Evolutionary conservation across 2,329 filamentous ascomycete genomes (phyloP).

Genomic region (Lachnellula hyalina): DNA sequence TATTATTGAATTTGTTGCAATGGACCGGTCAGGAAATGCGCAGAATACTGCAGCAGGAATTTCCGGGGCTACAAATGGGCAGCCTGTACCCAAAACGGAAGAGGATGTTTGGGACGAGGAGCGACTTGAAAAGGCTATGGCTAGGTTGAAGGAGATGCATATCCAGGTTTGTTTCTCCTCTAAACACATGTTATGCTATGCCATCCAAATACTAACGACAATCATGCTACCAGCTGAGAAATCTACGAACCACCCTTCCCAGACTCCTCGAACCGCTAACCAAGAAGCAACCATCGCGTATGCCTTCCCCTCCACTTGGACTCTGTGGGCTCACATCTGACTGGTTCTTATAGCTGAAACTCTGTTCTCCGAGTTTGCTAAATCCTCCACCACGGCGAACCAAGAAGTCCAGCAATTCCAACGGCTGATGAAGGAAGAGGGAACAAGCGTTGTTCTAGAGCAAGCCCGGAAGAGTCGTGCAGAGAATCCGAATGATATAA

Average conservation of each 20-base stretch:
- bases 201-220: neutral
- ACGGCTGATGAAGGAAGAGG: constrained; percentile 24
- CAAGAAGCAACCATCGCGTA: constrained; percentile 47
- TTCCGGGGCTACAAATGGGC: neutral
- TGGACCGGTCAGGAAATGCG: neutral
- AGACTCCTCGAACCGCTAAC: constrained; percentile 48
- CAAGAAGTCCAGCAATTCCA: constrained; percentile 44
- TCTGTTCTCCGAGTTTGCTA: constrained; percentile 43
- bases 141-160: constrained; percentile 32
- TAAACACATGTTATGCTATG: neutral
- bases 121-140: constrained; percentile 28
- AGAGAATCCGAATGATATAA: constrained; percentile 51
- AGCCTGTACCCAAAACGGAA: neutral
- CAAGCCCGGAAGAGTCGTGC: constrained; percentile 48
- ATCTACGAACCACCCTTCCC: constrained; percentile 44
- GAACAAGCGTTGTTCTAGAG: constrained; percentile 41
- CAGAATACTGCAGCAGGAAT: neutral
- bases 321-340: neutral
- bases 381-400: constrained; percentile 42
- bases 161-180: constrained; percentile 26
- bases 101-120: constrained; percentile 30
- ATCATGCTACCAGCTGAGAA: constrained; percentile 36
- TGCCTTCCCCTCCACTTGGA: constrained; percentile 15
- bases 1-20: neutral
- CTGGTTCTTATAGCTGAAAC: constrained; percentile 40